Evolutionary conservation across 441 rosid genomes (phyloP).

Genomic region (Rhodomyrtus psidioides): DNA sequence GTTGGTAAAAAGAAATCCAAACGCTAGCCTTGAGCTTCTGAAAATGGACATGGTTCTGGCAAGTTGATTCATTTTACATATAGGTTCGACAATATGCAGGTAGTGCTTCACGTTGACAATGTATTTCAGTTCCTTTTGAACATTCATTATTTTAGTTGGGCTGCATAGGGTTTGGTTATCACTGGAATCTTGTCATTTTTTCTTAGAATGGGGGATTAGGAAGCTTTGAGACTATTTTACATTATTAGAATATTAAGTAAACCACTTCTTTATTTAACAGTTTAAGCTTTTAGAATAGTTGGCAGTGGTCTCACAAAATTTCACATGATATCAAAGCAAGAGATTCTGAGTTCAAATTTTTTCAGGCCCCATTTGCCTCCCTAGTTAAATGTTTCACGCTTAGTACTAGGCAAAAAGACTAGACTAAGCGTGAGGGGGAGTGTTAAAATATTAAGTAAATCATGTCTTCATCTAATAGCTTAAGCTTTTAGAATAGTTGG

Average conservation of each 20-base stretch:
- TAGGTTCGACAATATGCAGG: background rate
- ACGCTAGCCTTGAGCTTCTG: background rate
- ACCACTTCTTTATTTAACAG: no score
- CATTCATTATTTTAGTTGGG: background rate
- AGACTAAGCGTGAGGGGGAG: no score
- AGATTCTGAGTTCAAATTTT: no score
- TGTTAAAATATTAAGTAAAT: no score
- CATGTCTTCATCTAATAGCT: no score
- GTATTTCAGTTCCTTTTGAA: background rate
- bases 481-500: no score
- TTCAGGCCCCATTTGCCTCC: no score
- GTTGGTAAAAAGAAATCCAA: background rate
- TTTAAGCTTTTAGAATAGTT: no score
- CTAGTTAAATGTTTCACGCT: no score
- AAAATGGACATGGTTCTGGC: background rate
- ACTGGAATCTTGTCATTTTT: background rate
- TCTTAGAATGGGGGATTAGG: background rate
- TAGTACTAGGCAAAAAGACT: no score
- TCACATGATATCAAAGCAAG: no score
- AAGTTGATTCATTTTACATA: background rate
- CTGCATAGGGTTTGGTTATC: background rate
- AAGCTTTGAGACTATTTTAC: background rate
- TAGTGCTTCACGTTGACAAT: background rate
- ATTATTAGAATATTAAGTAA: background rate
- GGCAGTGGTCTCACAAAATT: no score